A percentile compares a stretch with the other conserved stretches of the same genome.
Conservation (phyloP, 2,329 filamentous ascomycete species). For the Sarocladium strictum region DNA sequence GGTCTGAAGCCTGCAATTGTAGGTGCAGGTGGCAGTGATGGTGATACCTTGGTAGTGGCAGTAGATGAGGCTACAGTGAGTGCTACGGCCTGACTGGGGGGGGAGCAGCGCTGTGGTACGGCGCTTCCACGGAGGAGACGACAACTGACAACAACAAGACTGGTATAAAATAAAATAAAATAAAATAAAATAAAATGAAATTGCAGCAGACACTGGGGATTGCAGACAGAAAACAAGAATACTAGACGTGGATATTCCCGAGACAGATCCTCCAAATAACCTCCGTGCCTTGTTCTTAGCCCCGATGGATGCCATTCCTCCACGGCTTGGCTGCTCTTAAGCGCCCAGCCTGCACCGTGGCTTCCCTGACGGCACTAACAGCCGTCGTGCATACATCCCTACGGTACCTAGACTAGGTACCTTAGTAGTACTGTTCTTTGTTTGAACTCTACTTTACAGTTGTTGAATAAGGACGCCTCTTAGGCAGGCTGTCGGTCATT, state of each 20-base stretch:
- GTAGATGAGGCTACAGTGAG: not conserved
- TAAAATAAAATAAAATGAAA: not conserved
- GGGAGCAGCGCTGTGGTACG: too few species aligned
- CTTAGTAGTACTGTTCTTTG: too few species aligned
- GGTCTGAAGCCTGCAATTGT: not conserved
- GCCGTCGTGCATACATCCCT: not conserved
- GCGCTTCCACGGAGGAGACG: too few species aligned
- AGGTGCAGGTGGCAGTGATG: not conserved
- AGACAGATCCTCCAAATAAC: not conserved
- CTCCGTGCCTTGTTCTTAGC: not conserved
- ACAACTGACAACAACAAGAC: too few species aligned
- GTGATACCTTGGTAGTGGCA: not conserved
- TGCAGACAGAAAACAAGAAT: not conserved
- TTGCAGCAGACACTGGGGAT: too few species aligned
- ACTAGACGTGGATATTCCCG: too few species aligned
- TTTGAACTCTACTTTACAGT: too few species aligned
- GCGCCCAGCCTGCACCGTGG: not conserved
- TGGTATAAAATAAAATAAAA: not conserved
- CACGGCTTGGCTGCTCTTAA: not conserved
- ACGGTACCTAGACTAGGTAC: too few species aligned
- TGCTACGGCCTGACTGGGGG: not conserved
- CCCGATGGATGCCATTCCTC: not conserved
- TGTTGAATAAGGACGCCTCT: too few species aligned
- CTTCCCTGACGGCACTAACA: too few species aligned
- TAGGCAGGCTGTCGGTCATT: too few species aligned